phyloP scores from a whole-genome alignment of 2,329 filamentous ascomycete species.

The Pleoardoris graminearum region DNA sequence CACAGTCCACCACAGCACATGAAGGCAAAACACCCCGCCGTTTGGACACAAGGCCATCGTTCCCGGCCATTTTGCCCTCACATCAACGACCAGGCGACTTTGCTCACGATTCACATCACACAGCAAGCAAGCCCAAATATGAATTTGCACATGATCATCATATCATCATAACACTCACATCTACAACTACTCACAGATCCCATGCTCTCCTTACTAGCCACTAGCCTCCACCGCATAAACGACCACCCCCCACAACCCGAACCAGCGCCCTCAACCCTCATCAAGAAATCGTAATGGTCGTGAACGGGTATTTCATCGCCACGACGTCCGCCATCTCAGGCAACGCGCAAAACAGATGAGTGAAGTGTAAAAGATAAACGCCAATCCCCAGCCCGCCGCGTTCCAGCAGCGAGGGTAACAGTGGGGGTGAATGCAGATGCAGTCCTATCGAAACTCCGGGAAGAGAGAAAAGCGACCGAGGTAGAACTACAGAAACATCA shows the following conservation, averaged over 20 bases:
- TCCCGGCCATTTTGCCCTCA: no score
- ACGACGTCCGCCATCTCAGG: background rate
- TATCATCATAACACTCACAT: conserved; percentile 3
- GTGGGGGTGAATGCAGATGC: conserved; percentile 19
- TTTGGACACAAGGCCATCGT: no score
- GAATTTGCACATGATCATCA: conserved; percentile 5
- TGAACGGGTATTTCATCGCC: conserved; percentile 2
- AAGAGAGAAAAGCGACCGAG: background rate
- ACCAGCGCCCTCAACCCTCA: background rate
- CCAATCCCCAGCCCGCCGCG: conserved; percentile 18
- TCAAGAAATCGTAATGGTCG: conserved; percentile 1
- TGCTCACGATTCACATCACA: background rate
- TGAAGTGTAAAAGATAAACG: conserved; percentile 15
- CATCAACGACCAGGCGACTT: no score
- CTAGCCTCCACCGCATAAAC: background rate
- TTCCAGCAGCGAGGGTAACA: conserved; percentile 16
- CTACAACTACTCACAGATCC: background rate
- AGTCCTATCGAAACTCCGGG: conserved; percentile 5
- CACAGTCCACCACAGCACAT: no score
- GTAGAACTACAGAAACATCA: conserved; percentile 3
- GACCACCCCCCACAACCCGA: background rate
- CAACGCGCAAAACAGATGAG: background rate
- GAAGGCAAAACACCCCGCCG: no score
- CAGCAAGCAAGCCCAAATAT: background rate
- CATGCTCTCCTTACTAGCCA: background rate